These are phyloP conservation scores for Calonectria montana DNA, from an alignment of 2,329 filamentous ascomycete species.

Conservation along the genomic window DNA sequence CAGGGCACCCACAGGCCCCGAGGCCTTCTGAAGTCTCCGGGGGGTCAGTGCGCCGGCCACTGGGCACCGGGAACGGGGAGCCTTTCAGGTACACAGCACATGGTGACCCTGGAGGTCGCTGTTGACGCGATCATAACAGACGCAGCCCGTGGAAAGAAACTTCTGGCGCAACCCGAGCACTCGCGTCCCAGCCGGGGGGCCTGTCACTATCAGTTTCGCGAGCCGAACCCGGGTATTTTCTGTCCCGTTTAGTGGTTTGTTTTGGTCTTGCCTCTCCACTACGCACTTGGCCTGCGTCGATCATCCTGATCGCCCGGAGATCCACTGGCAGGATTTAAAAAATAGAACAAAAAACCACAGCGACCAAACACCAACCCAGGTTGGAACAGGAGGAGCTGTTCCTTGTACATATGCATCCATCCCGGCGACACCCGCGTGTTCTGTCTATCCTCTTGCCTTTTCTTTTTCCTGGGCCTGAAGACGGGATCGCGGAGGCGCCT, in stretches of 20 bases:
- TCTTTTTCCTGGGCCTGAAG: background rate
- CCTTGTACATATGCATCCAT: background rate
- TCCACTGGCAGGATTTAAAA: slow-evolving; percentile 27
- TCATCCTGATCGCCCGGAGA: slow-evolving; percentile 40
- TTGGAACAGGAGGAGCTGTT: background rate
- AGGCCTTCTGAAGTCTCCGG: slow-evolving; percentile 10
- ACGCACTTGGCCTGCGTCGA: slow-evolving; percentile 30
- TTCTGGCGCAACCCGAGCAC: slow-evolving; percentile 11
- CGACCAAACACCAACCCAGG: background rate
- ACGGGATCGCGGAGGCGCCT: background rate
- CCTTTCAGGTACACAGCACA: slow-evolving; percentile 17
- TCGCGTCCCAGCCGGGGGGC: slow-evolving; percentile 9
- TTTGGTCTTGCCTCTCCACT: slow-evolving; percentile 26
- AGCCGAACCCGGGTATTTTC: slow-evolving; percentile 9
- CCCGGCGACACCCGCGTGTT: background rate
- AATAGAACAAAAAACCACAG: background rate
- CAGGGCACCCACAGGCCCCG: slow-evolving; percentile 38
- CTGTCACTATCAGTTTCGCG: slow-evolving; percentile 16
- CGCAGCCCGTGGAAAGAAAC: slow-evolving; percentile 5
- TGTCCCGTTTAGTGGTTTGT: slow-evolving; percentile 32
- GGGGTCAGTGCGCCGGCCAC: slow-evolving; percentile 17
- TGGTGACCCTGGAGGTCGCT: slow-evolving; percentile 1
- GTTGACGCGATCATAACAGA: slow-evolving; percentile 12
- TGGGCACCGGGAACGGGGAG: background rate
- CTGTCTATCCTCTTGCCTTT: background rate